A percentile compares a stretch with the other conserved stretches of the same genome.
Evolutionary conservation across 2,329 filamentous ascomycete species (phyloP).

Genomic region (Sporothrix pseudoabietina): DNA sequence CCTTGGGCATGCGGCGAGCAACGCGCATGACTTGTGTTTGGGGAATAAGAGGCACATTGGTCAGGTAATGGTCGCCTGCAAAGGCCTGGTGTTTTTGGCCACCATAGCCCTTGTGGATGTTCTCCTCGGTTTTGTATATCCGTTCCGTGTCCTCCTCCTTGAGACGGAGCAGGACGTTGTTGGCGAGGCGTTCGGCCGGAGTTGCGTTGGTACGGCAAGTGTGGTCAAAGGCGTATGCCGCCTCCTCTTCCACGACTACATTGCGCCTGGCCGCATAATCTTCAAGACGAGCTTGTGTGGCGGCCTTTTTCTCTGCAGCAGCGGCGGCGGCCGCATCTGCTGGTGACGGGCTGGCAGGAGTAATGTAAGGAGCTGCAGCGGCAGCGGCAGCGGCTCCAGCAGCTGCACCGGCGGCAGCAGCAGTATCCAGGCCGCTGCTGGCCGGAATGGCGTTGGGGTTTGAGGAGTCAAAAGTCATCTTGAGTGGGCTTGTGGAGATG

Average conservation of each 20-base stretch:
- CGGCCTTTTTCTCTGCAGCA: neutral
- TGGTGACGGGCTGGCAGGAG: neutral
- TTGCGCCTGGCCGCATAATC: conserved; percentile 42
- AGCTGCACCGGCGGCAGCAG: neutral
- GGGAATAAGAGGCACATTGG: conserved; percentile 57
- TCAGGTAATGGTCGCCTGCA: conserved; percentile 60
- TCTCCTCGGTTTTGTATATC: conserved; percentile 43
- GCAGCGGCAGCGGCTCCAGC: neutral
- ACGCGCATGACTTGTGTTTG: conserved; percentile 60
- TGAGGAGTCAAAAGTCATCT: neutral
- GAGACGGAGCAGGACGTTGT: conserved; percentile 47
- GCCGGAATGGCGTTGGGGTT: neutral
- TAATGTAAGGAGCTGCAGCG: neutral
- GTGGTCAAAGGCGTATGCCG: conserved; percentile 47
- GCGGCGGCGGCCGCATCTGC: neutral
- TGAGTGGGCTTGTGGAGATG: conserved; percentile 24
- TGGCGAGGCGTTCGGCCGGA: conserved; percentile 43
- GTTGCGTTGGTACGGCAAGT: conserved; percentile 42
- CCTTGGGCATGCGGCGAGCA: conserved; percentile 66
- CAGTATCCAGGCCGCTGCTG: neutral
- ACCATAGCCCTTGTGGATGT: conserved; percentile 43
- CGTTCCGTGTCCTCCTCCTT: conserved; percentile 43
- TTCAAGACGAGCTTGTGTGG: neutral
- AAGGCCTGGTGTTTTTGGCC: conserved; percentile 52
- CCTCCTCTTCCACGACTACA: conserved; percentile 42